Evolutionary conservation across 176 grass and related monocot genomes (phyloP), one percentile per base, ranked within the genome.

Genomic region (Raddia guianensis): DNA sequence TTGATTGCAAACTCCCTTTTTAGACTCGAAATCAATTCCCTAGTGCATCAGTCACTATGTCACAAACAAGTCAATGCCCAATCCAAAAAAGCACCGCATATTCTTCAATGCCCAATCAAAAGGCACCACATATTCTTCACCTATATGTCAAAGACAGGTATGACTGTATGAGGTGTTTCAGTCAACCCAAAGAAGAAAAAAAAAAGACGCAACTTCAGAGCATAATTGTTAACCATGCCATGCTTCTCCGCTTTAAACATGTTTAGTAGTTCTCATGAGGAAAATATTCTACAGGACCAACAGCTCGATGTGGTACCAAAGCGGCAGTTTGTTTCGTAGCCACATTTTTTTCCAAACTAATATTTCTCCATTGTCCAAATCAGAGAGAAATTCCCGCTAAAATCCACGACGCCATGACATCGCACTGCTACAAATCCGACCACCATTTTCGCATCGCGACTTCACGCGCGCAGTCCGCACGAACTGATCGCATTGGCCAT

Each of bases 1-100:
- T 56, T 75, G 12, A 32, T 21, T 46, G 21, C 13, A 72, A 34
- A 53, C 48, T 53, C 49, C 69, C 12, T 61, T 21, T 47, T 75
- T 75, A 21, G 12, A 9, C 42, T 32, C 42, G 47, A 75, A 27
- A 60, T 75, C 37, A 37, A 45, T 44, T 7, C 5, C 8, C 52
- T 57, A 15, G 44, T 63, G 74, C 20, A 77, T 77, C 57, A 77
- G 44, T 63, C 44, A 63, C 74, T 49, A 63, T 49, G 44, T 35
- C 43, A n/a, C 56, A 33, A 63, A 75, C 18, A 77, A 77, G 58
- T 77, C 19, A 66, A 49, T 43, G 45, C 3, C 9, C 45, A 86
- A 20, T 32, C 27, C 27, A 44, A 37, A 12, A 56, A 15, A 7
- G 11, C 42, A 79, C 12, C 6, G 5, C 69, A 12, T 33, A 67